A percentile compares a stretch with the other conserved stretches of the same genome.
phyloP scores from a whole-genome alignment of 2,329 filamentous ascomycete genomes.

The Penicillium verrucosum region DNA sequence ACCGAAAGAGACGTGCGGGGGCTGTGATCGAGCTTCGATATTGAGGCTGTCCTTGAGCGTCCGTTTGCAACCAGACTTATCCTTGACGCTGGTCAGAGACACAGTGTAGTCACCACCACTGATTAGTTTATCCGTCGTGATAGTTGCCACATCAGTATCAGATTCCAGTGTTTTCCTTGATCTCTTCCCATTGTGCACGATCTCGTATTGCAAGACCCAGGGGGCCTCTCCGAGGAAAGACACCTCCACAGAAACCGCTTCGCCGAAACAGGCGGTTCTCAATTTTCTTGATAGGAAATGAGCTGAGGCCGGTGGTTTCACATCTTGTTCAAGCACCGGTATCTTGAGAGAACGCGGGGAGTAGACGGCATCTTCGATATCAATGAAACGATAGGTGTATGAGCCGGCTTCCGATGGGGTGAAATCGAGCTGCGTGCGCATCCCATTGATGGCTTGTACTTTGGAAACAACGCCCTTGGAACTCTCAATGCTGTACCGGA shows the following conservation, averaged over 20 bases:
- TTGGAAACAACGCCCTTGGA: slow-evolving; percentile 54
- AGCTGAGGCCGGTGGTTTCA: slow-evolving; percentile 88
- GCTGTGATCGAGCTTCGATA: slow-evolving; percentile 82
- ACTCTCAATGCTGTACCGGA: slow-evolving; percentile 71
- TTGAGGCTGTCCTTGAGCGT: slow-evolving; percentile 80
- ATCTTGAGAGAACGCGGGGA: slow-evolving; percentile 60
- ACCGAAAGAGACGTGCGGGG: slow-evolving; percentile 82
- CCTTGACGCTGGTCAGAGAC: slow-evolving; percentile 79
- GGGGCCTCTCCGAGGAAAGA: slow-evolving; percentile 76
- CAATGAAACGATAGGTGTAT: slow-evolving; percentile 81
- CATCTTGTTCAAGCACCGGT: slow-evolving; percentile 75
- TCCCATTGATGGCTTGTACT: slow-evolving; percentile 60
- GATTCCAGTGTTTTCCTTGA: slow-evolving; percentile 67
- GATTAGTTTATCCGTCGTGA: slow-evolving; percentile 69
- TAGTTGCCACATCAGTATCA: slow-evolving; percentile 60
- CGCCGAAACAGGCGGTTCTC: slow-evolving; percentile 74
- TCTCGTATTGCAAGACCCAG: slow-evolving; percentile 86
- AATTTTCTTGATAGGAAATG: slow-evolving; percentile 57
- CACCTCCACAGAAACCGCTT: slow-evolving; percentile 71
- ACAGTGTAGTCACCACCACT: slow-evolving; percentile 89
- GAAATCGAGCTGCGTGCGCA: slow-evolving; percentile 81
- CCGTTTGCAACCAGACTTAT: slow-evolving; percentile 81
- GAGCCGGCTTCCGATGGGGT: slow-evolving; percentile 76
- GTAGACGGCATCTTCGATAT: slow-evolving; percentile 81
- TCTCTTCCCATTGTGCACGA: slow-evolving; percentile 84